A percentile compares a stretch with the other conserved stretches of the same genome.
These are phyloP conservation scores for Symbiotaphrina buchneri DNA, from an alignment of 495 filamentous ascomycete genomes.

Conservation along the genomic window DNA sequence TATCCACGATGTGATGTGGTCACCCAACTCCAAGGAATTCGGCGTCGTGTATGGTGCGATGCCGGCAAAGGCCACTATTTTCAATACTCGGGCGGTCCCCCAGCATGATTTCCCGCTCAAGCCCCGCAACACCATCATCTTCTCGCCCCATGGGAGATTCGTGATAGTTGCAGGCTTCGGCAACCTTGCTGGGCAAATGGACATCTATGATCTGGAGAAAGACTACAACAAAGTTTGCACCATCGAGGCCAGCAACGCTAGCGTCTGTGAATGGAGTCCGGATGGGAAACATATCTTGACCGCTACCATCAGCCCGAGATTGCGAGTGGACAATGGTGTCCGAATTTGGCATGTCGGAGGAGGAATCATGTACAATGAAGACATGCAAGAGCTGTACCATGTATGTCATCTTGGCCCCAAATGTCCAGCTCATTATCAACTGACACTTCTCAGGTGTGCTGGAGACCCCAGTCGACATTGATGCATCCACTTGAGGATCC, in stretches of 20 bases:
- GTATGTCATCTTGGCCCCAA: slow-evolving; percentile 9
- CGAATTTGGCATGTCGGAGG: slow-evolving; percentile 89
- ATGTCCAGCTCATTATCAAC: neutral
- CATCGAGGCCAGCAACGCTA: slow-evolving; percentile 87
- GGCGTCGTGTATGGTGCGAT: slow-evolving; percentile 94
- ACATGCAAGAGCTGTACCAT: slow-evolving; percentile 83
- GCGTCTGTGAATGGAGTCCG: slow-evolving; percentile 88
- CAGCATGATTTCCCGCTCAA: slow-evolving; percentile 63
- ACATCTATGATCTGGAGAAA: slow-evolving; percentile 87
- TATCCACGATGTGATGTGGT: slow-evolving; percentile 97
- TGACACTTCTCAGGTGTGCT: slow-evolving; percentile 22
- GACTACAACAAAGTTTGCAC: slow-evolving; percentile 79
- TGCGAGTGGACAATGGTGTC: slow-evolving; percentile 91
- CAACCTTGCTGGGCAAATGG: slow-evolving; percentile 92
- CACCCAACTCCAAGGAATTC: slow-evolving; percentile 87
- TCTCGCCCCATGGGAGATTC: slow-evolving; percentile 85
- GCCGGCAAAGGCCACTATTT: slow-evolving; percentile 93
- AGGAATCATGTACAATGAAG: slow-evolving; percentile 79
- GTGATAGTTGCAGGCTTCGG: slow-evolving; percentile 90
- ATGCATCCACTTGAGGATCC: slow-evolving; percentile 45
- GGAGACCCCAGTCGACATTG: slow-evolving; percentile 50
- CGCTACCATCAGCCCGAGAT: slow-evolving; percentile 80
- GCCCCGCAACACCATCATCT: slow-evolving; percentile 84
- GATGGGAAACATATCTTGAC: slow-evolving; percentile 90
- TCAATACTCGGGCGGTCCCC: slow-evolving; percentile 64